Base-by-base conservation (phyloP, 2,329 filamentous ascomycete species). In the Xylaria hypoxylon region DNA sequence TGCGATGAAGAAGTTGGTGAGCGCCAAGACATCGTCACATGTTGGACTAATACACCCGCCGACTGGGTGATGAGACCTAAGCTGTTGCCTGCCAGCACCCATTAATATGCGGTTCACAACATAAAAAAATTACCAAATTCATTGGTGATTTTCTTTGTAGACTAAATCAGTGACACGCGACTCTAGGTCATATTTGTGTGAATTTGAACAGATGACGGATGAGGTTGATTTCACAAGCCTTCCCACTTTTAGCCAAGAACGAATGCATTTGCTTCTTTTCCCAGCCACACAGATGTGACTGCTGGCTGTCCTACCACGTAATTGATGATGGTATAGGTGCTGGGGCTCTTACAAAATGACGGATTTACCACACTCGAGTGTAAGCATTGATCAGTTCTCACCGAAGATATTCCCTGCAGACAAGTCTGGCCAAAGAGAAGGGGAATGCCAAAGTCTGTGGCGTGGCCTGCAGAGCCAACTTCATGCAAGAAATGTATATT, bases 1-100 rank as follows among this genome's bases (percentile, higher is more conserved):
- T 55, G 40, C 50, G 38, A 50, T 48, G 31, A 38, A 57, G 19
- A 26, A 24, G 24, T 22, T 19, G 8, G 33, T 6, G 53, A 47
- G 38, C 17, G 63, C 59, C 59, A 63, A 68, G 55, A 59, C 48
- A 51, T 35, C 40, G 19, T 66, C 63, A 68, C 56, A 66, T 68
- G 63, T 15, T 44, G n/a, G 22, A 42, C 22, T 31, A 64, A 47
- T 31, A 19, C 35, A 42, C 35, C 17, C 19, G 13, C 22, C 1
- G 15, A 26, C 7, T 28, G 24, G 6, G 5, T 44, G 52, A 26
- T 40, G 13, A 42, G 42, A 38, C 44, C 22, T 44, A 59, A 48
- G 24, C 47, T 48, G 59, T 47, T 62, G 59, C 64, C 64, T 62
- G 48, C 47, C n/a, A 45, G 15, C 42, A 24, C 17, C 13, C 31